phyloP scores from a whole-genome alignment of 164 flowering plant genomes.

The Tetrastigma voinierianum region DNA sequence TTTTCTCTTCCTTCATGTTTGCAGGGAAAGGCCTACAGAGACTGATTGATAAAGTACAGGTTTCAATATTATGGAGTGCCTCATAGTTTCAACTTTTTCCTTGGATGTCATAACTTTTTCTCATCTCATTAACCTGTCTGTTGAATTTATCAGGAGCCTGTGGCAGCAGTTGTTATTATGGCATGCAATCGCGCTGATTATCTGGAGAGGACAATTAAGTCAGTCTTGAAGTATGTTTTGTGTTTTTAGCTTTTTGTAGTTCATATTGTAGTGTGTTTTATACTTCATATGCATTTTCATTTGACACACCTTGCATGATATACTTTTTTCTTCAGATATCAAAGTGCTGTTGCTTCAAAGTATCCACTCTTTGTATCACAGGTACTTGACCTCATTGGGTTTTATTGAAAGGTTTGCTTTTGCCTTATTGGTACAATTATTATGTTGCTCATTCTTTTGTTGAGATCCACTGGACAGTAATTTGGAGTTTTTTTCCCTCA shows the following conservation, averaged over 20 bases:
- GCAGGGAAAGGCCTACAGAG: constrained; percentile 67
- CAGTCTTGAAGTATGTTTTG: constrained; percentile 67
- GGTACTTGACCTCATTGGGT: constrained; percentile 36
- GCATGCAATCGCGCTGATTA: constrained; percentile 99
- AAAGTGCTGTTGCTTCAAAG: constrained; percentile 71
- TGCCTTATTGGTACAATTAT: constrained; percentile 1
- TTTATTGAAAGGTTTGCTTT: neutral
- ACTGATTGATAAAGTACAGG: constrained; percentile 56
- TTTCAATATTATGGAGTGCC: constrained; percentile 16
- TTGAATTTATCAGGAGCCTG: constrained; percentile 55
- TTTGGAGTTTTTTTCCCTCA: constrained; percentile 22
- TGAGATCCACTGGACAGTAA: neutral
- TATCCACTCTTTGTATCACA: constrained; percentile 95
- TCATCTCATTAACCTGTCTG: constrained; percentile 4
- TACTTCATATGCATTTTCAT: neutral
- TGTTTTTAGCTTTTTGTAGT: constrained; percentile 1
- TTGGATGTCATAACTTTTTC: neutral
- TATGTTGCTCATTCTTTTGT: neutral
- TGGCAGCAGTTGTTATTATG: constrained; percentile 96
- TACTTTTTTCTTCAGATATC: constrained; percentile 54
- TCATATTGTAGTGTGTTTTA: neutral
- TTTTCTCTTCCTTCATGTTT: constrained; percentile 16
- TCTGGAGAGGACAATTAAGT: constrained; percentile 78
- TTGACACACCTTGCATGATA: constrained; percentile 10
- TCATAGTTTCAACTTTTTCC: neutral